Base-by-base conservation (phyloP, 768 basidiomycete genomes). In the Nidula microcarpa region DNA sequence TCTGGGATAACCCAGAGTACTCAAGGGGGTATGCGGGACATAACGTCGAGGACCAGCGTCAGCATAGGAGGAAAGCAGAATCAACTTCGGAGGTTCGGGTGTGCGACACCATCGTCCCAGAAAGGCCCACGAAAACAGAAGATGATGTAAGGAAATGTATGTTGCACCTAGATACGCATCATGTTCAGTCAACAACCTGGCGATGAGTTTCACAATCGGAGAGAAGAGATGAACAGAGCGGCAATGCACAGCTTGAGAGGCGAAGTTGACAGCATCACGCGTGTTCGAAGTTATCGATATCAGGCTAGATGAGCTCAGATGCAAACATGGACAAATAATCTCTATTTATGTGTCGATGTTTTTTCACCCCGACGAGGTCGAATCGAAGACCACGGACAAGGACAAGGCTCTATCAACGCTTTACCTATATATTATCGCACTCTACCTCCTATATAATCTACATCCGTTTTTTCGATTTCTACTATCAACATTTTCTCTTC, bases 381-480 rank as follows among this genome's bases (percentile, higher is more conserved):
- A 66, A 62, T 68, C 69, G 69, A 69, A 58, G 63, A 60, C 62
- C 57, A 68, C 69, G 69, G 69, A 65, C 37, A 44, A 66, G 39
- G 30, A 58, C 48, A 54, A 54, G 39, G 13, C 47, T 52, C 48
- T 30, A 49, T 30, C 23, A 49, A n/a, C 39, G 16, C 16, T 41
- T 11, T 41, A 11, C 13, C 2, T 41, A 41, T 41, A 41, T 41
- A 41, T 11, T 11, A 41, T 41, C 16, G 1, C 11, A 11, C 16
- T 16, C 39, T 16, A 41, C 39, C 11, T 11, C 16, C 39, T 41
- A 41, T 41, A 11, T 16, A 41, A 41, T 2, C 39, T 16, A 41
- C 16, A 23, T 16, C 39, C 39, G 16, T 41, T 16, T 16, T 16
- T 3, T 41, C 39, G 39, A 41, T 2, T 41, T 16, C 39, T 16